These are phyloP conservation scores for Leccinellum luteum DNA, from an alignment of 768 basidiomycete species.

Conservation along the genomic window DNA sequence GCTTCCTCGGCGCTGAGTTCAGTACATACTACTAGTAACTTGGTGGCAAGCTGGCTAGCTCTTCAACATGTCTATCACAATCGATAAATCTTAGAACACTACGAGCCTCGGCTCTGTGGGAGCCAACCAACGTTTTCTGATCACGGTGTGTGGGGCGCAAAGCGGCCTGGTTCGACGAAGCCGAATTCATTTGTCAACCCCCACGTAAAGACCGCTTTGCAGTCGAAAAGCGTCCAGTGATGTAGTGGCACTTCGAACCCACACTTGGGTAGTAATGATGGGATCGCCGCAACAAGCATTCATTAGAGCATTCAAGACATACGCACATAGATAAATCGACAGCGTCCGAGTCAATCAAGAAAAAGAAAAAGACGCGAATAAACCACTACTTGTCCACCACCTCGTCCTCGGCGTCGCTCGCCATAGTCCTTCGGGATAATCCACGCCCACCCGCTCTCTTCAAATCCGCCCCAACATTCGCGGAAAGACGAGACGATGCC, in stretches of 20 bases:
- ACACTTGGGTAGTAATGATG: neutral
- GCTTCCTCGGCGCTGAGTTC: too few relatives aligned
- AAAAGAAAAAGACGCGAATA: neutral
- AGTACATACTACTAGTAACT: too few relatives aligned
- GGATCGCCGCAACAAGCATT: neutral
- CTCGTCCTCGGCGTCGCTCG: conserved; percentile 80
- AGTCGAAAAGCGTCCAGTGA: too few relatives aligned
- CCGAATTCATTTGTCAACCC: too few relatives aligned
- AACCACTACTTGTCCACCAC: conserved; percentile 39
- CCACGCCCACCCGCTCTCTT: conserved; percentile 49
- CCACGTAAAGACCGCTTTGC: too few relatives aligned
- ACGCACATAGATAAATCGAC: neutral
- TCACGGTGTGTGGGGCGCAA: too few relatives aligned
- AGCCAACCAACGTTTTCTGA: too few relatives aligned
- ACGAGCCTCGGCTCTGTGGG: too few relatives aligned
- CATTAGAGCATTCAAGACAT: neutral
- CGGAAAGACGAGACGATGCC: conserved; percentile 9
- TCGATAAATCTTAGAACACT: too few relatives aligned
- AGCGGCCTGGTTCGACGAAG: too few relatives aligned
- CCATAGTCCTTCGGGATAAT: conserved; percentile 75
- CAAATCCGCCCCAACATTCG: conserved; percentile 7
- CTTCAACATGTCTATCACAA: too few relatives aligned
- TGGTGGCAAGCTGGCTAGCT: too few relatives aligned
- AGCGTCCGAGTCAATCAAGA: neutral
- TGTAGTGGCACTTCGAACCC: neutral